Evolutionary conservation across 1,284 basidiomycete genomes (phyloP), one percentile per base, ranked within the genome.

Genomic region (Ustilago shanxiensis): DNA sequence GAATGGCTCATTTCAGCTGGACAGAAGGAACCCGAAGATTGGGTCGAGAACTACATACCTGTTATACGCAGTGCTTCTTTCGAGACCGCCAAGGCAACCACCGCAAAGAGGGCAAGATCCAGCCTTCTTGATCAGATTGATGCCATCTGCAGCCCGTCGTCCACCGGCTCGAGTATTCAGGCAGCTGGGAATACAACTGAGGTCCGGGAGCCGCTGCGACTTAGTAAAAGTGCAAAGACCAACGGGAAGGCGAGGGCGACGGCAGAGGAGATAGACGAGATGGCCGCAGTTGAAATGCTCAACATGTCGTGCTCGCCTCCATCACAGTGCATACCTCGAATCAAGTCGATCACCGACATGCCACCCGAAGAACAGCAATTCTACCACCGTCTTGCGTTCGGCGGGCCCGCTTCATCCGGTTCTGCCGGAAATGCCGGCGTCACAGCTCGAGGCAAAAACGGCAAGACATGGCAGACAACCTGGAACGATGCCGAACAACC

Each of bases 401-500:
- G 66, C 22, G 60, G 63, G 16, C 26, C n/a, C 33, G 58, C 59
- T 0, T 59, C 57, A 14, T 29, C 45, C 8, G 58, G 41, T 20
- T 44, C 53, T 10, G 41, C 50, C 9, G 31, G 18, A n/a, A 58
- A 60, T 20, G 16, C 28, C 6, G 63, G 72, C 0, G 56, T 51
- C 0, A 74, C 72, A 26, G 62, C 31, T 1, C 62, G 72, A 8
- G 63, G 63, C 35, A 74, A 44, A 7, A 49, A 50, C 9, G 72
- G 72, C 37, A 74, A 74, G 58, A 74, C 72, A n/a, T 74, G 72
- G 72, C 62, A 70, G 41, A 66, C 72, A 0, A 74, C 72, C 4
- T 74, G 72, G 72, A 55, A 69, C 7, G 52, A 35, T 10, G n/a
- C 41, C 13, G 49, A 58, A 35, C 24, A 6, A 9, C 20, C 18